These are phyloP conservation scores for Geotrichum phurueaensis DNA, from an alignment of 1,139 yeast species.

Conservation along the genomic window DNA sequence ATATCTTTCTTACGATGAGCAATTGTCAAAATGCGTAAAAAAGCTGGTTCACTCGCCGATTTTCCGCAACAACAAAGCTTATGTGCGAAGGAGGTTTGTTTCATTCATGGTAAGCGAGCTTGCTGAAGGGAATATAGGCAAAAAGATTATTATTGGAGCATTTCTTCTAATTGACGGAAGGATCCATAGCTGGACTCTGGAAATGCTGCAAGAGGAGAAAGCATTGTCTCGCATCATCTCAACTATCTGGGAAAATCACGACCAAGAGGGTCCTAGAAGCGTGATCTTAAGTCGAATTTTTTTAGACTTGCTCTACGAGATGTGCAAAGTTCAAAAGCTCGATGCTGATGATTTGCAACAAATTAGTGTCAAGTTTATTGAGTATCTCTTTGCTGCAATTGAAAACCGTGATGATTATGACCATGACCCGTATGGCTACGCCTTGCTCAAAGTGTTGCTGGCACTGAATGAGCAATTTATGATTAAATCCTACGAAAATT, in stretches of 20 bases:
- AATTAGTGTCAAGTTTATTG: slow-evolving; percentile 50
- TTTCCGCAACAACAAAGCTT: slow-evolving; percentile 29
- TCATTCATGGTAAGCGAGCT: slow-evolving; percentile 17
- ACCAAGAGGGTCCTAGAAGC: slow-evolving; percentile 11
- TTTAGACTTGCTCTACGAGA: slow-evolving; percentile 48
- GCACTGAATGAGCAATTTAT: slow-evolving; percentile 81
- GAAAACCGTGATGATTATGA: slow-evolving; percentile 48
- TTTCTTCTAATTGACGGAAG: slow-evolving; percentile 46
- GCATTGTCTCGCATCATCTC: slow-evolving; percentile 44
- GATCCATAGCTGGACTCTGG: slow-evolving; percentile 39
- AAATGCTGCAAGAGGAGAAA: slow-evolving; percentile 44
- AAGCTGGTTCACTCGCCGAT: slow-evolving; percentile 29
- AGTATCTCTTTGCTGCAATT: slow-evolving; percentile 48
- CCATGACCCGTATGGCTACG: slow-evolving; percentile 56
- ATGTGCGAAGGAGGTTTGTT: slow-evolving; percentile 31
- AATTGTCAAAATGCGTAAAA: slow-evolving; percentile 30
- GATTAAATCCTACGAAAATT: slow-evolving; percentile 45
- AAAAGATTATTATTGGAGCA: slow-evolving; percentile 42
- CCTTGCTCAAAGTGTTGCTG: slow-evolving; percentile 66
- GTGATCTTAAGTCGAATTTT: slow-evolving; percentile 37
- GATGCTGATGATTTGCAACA: slow-evolving; percentile 41
- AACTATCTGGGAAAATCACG: slow-evolving; percentile 34
- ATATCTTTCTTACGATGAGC: slow-evolving; percentile 32
- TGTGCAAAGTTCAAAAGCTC: slow-evolving; percentile 47
- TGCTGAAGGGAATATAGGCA: background rate